Evolutionary conservation across 805 yeast species (phyloP), one percentile per base, ranked within the genome.

Genomic region (Metschnikowia santaceciliae): DNA sequence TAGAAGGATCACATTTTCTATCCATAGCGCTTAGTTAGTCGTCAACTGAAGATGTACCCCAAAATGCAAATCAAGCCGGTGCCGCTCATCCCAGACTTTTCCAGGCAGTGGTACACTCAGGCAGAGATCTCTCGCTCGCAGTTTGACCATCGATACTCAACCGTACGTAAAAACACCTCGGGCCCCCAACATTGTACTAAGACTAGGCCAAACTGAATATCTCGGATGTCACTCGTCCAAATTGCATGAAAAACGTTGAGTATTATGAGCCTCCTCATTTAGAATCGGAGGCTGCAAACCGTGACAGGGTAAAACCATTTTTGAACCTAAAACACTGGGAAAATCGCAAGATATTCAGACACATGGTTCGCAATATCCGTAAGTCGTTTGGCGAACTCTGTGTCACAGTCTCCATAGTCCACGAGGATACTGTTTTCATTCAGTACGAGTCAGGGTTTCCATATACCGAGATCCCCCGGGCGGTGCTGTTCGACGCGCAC

Each of bases 401-500:
- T 2, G 80, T 80, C 2, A 68, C 84, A 0, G 77, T 86, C 17
- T 82, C 90, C 6, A 52, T 86, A n/a, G 58, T 87, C 6, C 79
- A 77, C 47, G 62, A 74, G 10, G 68, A 68, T 15, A 69, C 69
- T 41, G 86, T 81, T 41, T 51, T 75, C 8, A 72, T 83, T 19
- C 81, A 81, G 58, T 72, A 69, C 57, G 79, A 79, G 50, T 68
- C 74, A 8, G 71, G 78, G 6, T 67, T 83, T 34, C 76, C 75
- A 4, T 66, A 77, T 49, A 70, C 65, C n/a, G 80, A 74, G 50
- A 74, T 82, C 46, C 82, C 82, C 11, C 70, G 89, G 47, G 66
- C 64, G 19, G 67, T 82, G 2, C 82, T 90, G 6, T 65, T 87
- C 42, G 94, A 87, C 62, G 82, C 82, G 7, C 92, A 87, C 66